Evolutionary conservation across 305 asterid species (phyloP), one percentile per base, ranked within the genome.

Genomic region (Rubia occidens): DNA sequence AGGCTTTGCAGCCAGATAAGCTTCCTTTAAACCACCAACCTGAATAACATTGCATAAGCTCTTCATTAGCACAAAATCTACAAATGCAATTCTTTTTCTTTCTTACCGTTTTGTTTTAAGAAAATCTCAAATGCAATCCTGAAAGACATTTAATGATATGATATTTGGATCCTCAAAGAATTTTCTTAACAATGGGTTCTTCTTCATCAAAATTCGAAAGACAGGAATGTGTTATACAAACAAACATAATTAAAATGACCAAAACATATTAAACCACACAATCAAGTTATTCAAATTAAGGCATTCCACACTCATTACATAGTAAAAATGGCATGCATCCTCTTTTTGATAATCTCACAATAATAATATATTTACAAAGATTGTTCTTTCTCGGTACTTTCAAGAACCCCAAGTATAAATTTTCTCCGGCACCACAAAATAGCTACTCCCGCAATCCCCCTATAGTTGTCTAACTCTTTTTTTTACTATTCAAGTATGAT

Each of bases 21-120:
- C 96, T 77, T 87, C 89, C 82, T 90, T 95, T 3, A 86, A 69
- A 62, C 97, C 99, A 70, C 97, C 99, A 81, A 91, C 96, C 98
- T 93, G 78, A 66, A 75, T 51, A 35, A 74, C 75, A 76, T 56
- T 60, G 43, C 72, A 79, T 14, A 61, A 56, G 42, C 60, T 10
- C 37, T 59, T 32, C 21, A 63, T 76, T 37, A 67, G 75, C 58
- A 75, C 68, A 56, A 71, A 78, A 10, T 6, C 35, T 32, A 21
- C 21, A 18, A 62, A 51, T 44, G 51, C 40, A 40, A 63, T 20
- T 18, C n/a, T 53, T 17, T 17, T 51, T 51, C 56, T 14, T 15
- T 49, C 20, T 15, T 49, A 11, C 17, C 3, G 14, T 45, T 11
- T 45, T 45, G 4, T 11, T 44, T 11, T 47, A 11, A 11, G 4